These are phyloP conservation scores for Neoboletus subvelutipes DNA, from an alignment of 768 basidiomycete species.

Conservation along the genomic window DNA sequence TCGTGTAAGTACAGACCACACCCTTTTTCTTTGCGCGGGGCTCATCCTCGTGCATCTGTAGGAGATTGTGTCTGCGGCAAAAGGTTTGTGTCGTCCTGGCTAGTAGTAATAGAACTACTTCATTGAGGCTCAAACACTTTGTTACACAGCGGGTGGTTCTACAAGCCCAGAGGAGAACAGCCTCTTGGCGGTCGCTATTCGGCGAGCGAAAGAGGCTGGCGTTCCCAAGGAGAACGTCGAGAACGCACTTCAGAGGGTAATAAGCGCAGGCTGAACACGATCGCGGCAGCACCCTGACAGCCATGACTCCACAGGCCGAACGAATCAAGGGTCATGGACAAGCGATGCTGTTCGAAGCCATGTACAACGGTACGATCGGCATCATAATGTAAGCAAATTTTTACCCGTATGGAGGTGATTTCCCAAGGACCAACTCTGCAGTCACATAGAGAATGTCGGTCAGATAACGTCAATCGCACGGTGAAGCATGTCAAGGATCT, in stretches of 20 bases:
- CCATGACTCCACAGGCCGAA: constrained; percentile 38
- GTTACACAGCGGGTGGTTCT: constrained; percentile 51
- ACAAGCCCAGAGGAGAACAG: constrained; percentile 53
- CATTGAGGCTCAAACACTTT: not conserved
- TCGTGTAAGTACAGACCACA: constrained; percentile 41
- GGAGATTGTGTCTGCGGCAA: constrained; percentile 64
- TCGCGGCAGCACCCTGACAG: not conserved
- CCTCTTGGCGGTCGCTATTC: constrained; percentile 53
- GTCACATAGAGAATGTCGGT: constrained; percentile 51
- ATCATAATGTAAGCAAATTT: constrained; percentile 54
- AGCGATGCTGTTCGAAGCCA: constrained; percentile 57
- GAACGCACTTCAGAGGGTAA: constrained; percentile 56
- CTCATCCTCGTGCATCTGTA: constrained; percentile 24
- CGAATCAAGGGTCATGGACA: constrained; percentile 51
- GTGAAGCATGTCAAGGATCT: constrained; percentile 55
- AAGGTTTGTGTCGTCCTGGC: constrained; percentile 41
- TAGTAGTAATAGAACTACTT: not conserved
- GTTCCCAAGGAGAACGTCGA: constrained; percentile 72
- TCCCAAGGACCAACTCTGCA: constrained; percentile 18
- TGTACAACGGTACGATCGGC: constrained; percentile 58
- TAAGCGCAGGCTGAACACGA: not conserved
- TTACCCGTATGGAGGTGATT: not conserved
- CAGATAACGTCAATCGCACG: constrained; percentile 66
- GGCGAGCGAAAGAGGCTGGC: constrained; percentile 52
- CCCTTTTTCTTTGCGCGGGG: not conserved